Percentiles rank a stretch among this genome's conserved stretches.
These are phyloP conservation scores for Vanderwaltozyma polyspora DNA, from an alignment of 805 yeast genomes.

Conservation along the genomic window DNA sequence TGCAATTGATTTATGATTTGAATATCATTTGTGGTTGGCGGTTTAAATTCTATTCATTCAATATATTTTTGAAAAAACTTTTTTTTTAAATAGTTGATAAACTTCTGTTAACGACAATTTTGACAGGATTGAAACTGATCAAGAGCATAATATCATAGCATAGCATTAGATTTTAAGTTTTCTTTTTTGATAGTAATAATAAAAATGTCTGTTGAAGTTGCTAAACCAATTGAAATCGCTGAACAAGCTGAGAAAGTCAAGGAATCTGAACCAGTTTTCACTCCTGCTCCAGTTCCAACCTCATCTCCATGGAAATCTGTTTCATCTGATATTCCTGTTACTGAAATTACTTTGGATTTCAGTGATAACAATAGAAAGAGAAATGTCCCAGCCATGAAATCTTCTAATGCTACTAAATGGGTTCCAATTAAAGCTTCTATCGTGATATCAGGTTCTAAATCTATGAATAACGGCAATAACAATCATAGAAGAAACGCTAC, in stretches of 20 bases:
- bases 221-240: conserved; percentile 2
- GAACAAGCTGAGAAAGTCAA: conserved; percentile 5
- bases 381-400: conserved; percentile 9
- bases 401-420: conserved; percentile 40
- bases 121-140: too few relatives aligned
- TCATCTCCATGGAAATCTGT: conserved; percentile 26
- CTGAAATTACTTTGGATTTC: conserved; percentile 14
- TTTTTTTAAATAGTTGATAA: too few relatives aligned
- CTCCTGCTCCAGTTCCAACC: conserved; percentile 28
- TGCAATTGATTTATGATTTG: too few relatives aligned
- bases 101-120: too few relatives aligned
- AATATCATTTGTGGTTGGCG: too few relatives aligned
- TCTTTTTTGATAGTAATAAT: too few relatives aligned
- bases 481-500: conserved; percentile 6
- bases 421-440: conserved; percentile 55
- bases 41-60: too few relatives aligned
- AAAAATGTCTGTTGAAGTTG: conserved; percentile 5
- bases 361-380: conserved; percentile 12
- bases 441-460: conserved; percentile 27
- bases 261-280: conserved; percentile 7
- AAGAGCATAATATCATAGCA: too few relatives aligned
- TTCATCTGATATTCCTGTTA: conserved; percentile 15
- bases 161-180: too few relatives aligned
- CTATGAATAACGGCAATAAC: conserved; percentile 8
- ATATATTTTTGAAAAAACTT: too few relatives aligned